A percentile compares a stretch with the other conserved stretches of the same genome.
Conservation (phyloP, 352 stramenopile species). For the Phytopythium helicoides region DNA sequence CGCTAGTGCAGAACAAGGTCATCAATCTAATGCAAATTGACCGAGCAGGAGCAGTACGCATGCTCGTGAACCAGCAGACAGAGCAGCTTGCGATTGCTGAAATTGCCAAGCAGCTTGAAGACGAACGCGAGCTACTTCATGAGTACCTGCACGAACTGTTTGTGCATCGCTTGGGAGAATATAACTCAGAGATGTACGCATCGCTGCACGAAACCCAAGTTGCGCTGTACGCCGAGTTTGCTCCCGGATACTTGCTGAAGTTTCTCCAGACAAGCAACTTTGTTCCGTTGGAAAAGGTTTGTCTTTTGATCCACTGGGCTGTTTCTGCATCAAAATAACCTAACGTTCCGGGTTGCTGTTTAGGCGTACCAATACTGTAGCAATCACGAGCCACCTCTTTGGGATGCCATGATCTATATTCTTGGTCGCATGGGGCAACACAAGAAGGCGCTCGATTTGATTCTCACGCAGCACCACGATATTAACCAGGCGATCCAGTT, state of each 20-base stretch:
- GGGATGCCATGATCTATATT: constrained; percentile 88
- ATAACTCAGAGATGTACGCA: constrained; percentile 77
- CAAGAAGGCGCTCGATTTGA: constrained; percentile 81
- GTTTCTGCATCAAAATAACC: background rate
- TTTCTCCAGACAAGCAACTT: constrained; percentile 84
- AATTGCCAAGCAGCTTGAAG: constrained; percentile 72
- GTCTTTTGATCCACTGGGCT: background rate
- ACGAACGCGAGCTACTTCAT: constrained; percentile 62
- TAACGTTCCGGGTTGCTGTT: background rate
- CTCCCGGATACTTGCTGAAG: constrained; percentile 56
- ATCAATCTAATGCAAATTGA: constrained; percentile 79
- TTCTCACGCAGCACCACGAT: constrained; percentile 76
- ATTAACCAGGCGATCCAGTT: constrained; percentile 85
- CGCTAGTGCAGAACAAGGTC: constrained; percentile 76
- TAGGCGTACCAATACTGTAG: constrained; percentile 81
- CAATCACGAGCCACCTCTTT: constrained; percentile 64
- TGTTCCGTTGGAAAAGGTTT: constrained; percentile 79
- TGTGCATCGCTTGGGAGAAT: constrained; percentile 61
- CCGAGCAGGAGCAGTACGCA: constrained; percentile 57
- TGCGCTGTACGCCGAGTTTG: constrained; percentile 68
- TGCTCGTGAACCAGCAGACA: constrained; percentile 73
- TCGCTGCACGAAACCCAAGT: constrained; percentile 75
- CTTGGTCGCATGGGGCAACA: constrained; percentile 83
- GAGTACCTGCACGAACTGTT: constrained; percentile 80
- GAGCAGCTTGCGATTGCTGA: constrained; percentile 78